A percentile compares a stretch with the other conserved stretches of the same genome.
These are phyloP conservation scores for Clitoria ternatea DNA, from an alignment of 306 rosid species.

Conservation along the genomic window DNA sequence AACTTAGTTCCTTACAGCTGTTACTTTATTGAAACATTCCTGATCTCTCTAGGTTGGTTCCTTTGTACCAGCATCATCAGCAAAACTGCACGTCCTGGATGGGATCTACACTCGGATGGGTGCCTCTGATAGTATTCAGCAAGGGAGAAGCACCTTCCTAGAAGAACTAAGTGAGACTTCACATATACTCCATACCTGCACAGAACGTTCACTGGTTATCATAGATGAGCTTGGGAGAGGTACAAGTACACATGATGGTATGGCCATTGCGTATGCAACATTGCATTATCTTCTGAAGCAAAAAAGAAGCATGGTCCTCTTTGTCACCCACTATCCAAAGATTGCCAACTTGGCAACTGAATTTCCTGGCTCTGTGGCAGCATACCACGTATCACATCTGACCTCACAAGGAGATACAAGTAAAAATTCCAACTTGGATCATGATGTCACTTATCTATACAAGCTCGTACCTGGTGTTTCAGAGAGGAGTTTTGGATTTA, in stretches of 20 bases:
- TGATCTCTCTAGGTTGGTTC: slow-evolving; percentile 81
- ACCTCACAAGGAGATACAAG: slow-evolving; percentile 43
- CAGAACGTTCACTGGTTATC: slow-evolving; percentile 68
- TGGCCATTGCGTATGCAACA: slow-evolving; percentile 87
- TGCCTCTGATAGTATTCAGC: slow-evolving; percentile 93
- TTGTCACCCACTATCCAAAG: slow-evolving; percentile 90
- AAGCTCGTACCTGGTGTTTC: slow-evolving; percentile 80
- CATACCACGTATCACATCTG: slow-evolving; percentile 83
- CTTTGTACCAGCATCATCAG: slow-evolving; percentile 86
- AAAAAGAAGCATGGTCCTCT: slow-evolving; percentile 76
- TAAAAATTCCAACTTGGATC: slow-evolving; percentile 29
- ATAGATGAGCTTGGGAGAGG: slow-evolving; percentile 99
- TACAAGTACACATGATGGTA: slow-evolving; percentile 93
- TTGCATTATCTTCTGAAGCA: slow-evolving; percentile 67
- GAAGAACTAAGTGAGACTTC: slow-evolving; percentile 91
- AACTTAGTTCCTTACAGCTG: not conserved
- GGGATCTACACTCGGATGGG: slow-evolving; percentile 95
- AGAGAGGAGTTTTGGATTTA: slow-evolving; percentile 84
- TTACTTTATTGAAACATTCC: slow-evolving; percentile 34
- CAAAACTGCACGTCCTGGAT: slow-evolving; percentile 75
- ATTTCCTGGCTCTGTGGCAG: slow-evolving; percentile 72
- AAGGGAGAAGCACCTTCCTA: slow-evolving; percentile 90
- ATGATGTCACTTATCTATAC: slow-evolving; percentile 76
- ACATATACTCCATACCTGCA: slow-evolving; percentile 64
- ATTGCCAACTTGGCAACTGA: slow-evolving; percentile 58